Base-by-base conservation (phyloP, 176 grass and related monocot species). In the Triticum dicoccoides region DNA sequence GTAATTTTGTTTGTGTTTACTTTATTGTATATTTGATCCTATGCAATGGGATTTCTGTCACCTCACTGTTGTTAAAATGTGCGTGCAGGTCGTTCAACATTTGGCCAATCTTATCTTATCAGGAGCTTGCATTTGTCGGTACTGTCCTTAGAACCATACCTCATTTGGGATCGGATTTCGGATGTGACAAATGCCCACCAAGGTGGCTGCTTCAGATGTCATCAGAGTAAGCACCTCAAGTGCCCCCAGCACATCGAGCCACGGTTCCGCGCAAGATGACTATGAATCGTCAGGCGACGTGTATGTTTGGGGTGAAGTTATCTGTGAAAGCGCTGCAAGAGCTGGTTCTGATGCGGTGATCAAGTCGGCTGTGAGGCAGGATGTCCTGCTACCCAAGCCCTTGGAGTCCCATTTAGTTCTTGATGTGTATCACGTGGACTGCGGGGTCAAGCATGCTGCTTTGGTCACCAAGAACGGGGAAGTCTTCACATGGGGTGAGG, bases 401-500 rank as follows among this genome's bases (percentile, higher is more conserved):
- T 85, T 99, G 61, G 94, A 99, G 70, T 94, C 90, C 79, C 92
- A 87, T 89, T 64, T 99, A 74, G 92, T 93, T 79, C 87, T 99
- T 38, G 97, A 99, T 87, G 94, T 85, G 12, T 88, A 88, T 61
- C 89, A 91, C 87, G 90, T 99, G 45, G 92, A 86, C 65, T 96
- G 97, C 88, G 97, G 97, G 35, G 92, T 94, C 69, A 89, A 93
- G 65, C 97, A 99, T 61, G 92, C 90, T 82, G 94, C 90, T 81
- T 61, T 99, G 79, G 90, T 99, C 82, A 96, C 97, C 9, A 99
- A 89, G 89, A 91, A 92, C 33, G 92, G 97, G 23, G 97, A 99
- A 85, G 83, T 99, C 29, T 99, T 99, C 83, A 92, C 97, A 30
- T 99, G 97, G 97, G 97, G 97, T 52, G 97, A 99, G 27, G 93